Evolutionary conservation across 805 yeast species (phyloP), one percentile per base, ranked within the genome.

Genomic region (Cyberlindnera petersonii): DNA sequence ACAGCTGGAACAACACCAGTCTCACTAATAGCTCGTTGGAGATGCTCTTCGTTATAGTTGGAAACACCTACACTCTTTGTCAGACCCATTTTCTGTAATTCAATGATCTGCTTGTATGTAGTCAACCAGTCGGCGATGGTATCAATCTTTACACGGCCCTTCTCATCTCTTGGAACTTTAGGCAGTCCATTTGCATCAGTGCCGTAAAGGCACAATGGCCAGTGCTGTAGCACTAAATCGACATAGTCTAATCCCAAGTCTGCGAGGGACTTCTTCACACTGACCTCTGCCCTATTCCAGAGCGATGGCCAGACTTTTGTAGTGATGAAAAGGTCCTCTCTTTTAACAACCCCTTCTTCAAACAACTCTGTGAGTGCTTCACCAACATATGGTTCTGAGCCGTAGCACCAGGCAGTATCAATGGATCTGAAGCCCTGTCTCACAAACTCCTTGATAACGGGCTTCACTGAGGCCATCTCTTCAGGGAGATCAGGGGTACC

Each of bases 151-250:
- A 66, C 47, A 6, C 58, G 47, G 4, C 71, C 71, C 26, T 66
- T 61, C 26, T 55, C 55, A 23, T 45, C 46, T 16, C 59, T 67
- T 49, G 62, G 65, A 35, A 63, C 59, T 49, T 44, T 46, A 22
- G 62, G 70, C 36, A 36, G 21, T 0, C 53, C 86, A 41, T 83
- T 69, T 30, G 85, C 86, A 31, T 86, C 91, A 56, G 71, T 29
- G 2, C 45, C 80, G 66, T 43, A 41, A 26, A 79, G 82, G 17
- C 95, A 82, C 13, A 84, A 71, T 46, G 96, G 96, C 79, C 86
- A 87, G 61, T 86, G 95, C 53, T 85, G 75, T 48, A 87, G 70
- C 52, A 77, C 74, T 47, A 86, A 65, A 56, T 86, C 95, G 33
- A 84, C 80, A 54, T 86, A 86, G 33, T 82, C 94, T 37, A 84